Base-by-base conservation (phyloP, 139 green algal species). In the Tetratostichococcus sp. region DNA sequence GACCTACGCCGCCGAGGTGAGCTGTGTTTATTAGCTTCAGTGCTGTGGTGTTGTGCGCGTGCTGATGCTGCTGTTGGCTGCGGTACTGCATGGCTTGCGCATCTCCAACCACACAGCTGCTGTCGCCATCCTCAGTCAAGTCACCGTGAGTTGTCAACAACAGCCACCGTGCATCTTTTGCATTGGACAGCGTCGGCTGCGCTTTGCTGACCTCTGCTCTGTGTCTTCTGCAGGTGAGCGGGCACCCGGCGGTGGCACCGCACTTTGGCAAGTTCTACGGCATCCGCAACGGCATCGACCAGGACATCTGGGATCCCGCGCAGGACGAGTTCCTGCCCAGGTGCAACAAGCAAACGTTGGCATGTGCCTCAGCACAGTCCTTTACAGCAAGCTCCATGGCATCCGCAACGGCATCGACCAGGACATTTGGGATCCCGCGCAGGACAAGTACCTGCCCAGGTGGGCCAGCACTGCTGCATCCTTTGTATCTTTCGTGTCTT, bases 321-420 rank as follows among this genome's bases (percentile, higher is more conserved):
- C 75, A 80, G 28, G 94, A 97, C 80, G 42, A 73, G 21, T 92
- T 90, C 79, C 77, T 97, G 69, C 92, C 92, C 22, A 76, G 86
- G 43, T 80, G 33, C 39, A n/a, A n/a, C n/a, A n/a, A n/a, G n/a
- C n/a, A n/a, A n/a, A n/a, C n/a, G n/a, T n/a, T n/a, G n/a, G n/a
- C n/a, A n/a, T n/a, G n/a, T n/a, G n/a, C n/a, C n/a, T n/a, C n/a
- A n/a, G n/a, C n/a, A n/a, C n/a, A n/a, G n/a, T n/a, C 39, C 78
- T 94, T 80, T 77, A 94, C 34, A 69, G 70, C 80, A 96, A 96
- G 83, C 90, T 97, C 77, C 94, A 87, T 67, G 93, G 93, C 71
- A 91, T 97, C 69, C 80, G 83, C 43, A 99, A 99, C 79, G 95
- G 95, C 66, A 99, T 99, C 71, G 95, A 99, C 85, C 75, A 87